Percentiles rank a stretch among this genome's conserved stretches.
Evolutionary conservation across 306 rosid species (phyloP).

Genomic region (Abrus pulchellus): DNA sequence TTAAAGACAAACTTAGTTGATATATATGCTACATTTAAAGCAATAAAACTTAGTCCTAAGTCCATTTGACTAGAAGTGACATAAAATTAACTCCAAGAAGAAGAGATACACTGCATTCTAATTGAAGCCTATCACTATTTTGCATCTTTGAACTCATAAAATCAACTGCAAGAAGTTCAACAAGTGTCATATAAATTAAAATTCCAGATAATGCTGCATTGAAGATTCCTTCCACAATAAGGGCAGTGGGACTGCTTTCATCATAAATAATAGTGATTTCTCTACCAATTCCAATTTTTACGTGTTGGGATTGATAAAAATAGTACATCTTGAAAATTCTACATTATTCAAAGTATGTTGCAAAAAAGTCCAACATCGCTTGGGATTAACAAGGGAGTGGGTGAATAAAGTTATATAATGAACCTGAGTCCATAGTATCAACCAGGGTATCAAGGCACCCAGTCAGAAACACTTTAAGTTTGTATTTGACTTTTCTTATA

Average conservation of each 20-base stretch:
- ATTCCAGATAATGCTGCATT: slow-evolving; percentile 74
- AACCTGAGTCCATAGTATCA: no score
- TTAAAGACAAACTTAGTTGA: no score
- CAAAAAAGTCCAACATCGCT: no score
- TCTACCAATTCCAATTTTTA: slow-evolving; percentile 65
- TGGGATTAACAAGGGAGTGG: no score
- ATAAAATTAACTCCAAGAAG: slow-evolving; percentile 47
- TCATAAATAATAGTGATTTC: slow-evolving; percentile 52
- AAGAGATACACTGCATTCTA: slow-evolving; percentile 36
- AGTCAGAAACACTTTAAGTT: no score
- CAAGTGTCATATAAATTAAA: slow-evolving; percentile 71
- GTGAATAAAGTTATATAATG: no score
- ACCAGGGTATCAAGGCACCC: no score
- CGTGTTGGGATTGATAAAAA: no score
- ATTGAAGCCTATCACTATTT: slow-evolving; percentile 18
- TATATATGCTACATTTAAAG: no score
- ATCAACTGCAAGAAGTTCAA: slow-evolving; percentile 52
- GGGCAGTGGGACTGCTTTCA: slow-evolving; percentile 60
- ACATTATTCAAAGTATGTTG: no score
- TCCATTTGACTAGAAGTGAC: slow-evolving; percentile 58
- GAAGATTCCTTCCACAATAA: slow-evolving; percentile 64
- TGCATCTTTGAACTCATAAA: slow-evolving; percentile 56
- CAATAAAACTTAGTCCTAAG: background rate
- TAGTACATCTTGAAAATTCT: no score
- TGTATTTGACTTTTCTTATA: no score